Conservation (phyloP, 108 stramenopile genomes). For the Cylindrotheca fusiformis region DNA sequence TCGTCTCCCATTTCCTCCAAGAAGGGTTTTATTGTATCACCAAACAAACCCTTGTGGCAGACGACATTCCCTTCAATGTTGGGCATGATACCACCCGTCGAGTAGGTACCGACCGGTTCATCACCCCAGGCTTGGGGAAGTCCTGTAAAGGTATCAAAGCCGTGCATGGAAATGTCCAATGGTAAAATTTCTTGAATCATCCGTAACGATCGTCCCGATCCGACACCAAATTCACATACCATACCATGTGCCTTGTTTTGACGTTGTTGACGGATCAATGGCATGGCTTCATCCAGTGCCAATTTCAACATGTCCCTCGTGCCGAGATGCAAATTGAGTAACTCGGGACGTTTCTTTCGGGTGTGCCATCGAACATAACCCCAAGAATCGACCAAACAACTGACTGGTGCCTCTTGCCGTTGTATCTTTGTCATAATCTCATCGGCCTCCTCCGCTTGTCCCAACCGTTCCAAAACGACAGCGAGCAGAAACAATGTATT, state of each 20-base stretch:
- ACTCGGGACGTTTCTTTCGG: constrained; percentile 37
- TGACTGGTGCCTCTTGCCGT: constrained; percentile 52
- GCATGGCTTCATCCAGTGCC: constrained; percentile 72
- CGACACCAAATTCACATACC: constrained; percentile 89
- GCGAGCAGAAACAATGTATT: constrained; percentile 56
- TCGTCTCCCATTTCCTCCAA: constrained; percentile 39
- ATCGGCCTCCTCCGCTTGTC: constrained; percentile 65
- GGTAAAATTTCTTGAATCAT: constrained; percentile 86
- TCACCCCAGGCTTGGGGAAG: constrained; percentile 82
- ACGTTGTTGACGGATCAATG: constrained; percentile 48
- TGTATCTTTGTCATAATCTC: constrained; percentile 65
- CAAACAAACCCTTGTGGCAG: constrained; percentile 81
- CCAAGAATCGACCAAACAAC: constrained; percentile 82
- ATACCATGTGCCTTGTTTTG: constrained; percentile 33
- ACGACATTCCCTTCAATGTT: constrained; percentile 59
- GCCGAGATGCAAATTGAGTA: constrained; percentile 73
- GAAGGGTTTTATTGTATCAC: constrained; percentile 72
- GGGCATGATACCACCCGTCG: constrained; percentile 74
- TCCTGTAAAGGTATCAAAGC: constrained; percentile 91
- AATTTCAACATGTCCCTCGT: constrained; percentile 82
- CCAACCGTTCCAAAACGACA: constrained; percentile 78
- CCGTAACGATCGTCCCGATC: constrained; percentile 66
- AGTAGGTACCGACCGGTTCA: constrained; percentile 74
- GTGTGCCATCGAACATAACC: constrained; percentile 90
- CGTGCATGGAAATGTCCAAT: constrained; percentile 61